Conservation (phyloP, 1,284 basidiomycete genomes). For the Entoloma clypeatum region DNA sequence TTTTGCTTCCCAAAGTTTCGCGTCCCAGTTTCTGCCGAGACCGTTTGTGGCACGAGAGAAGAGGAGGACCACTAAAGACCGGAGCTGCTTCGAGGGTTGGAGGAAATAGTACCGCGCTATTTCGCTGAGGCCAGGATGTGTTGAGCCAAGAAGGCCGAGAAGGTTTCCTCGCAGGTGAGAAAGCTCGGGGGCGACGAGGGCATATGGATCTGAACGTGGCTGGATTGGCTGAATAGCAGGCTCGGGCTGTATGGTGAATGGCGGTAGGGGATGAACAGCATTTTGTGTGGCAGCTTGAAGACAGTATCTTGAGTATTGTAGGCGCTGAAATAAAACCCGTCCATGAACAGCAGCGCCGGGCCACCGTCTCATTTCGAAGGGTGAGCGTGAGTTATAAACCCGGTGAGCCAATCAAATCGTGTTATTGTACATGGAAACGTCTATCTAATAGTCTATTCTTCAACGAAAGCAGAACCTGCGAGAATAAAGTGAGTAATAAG, state of each 20-base stretch:
- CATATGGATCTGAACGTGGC: slow-evolving; percentile 56
- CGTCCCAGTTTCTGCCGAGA: slow-evolving; percentile 61
- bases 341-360: slow-evolving; percentile 2
- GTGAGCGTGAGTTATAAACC: neutral
- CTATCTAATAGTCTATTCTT: neutral
- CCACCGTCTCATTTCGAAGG: slow-evolving; percentile 9
- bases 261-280: slow-evolving; percentile 25
- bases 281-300: slow-evolving; percentile 35
- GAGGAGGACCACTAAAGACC: slow-evolving; percentile 88
- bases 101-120: slow-evolving; percentile 95
- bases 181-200: slow-evolving; percentile 73
- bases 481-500: no score
- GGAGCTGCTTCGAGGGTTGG: slow-evolving; percentile 84
- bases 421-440: neutral
- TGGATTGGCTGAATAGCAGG: slow-evolving; percentile 22
- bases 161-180: slow-evolving; percentile 72
- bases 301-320: slow-evolving; percentile 25
- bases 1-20: slow-evolving; percentile 45
- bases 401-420: slow-evolving; percentile 1
- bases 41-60: slow-evolving; percentile 94
- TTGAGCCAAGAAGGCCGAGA: slow-evolving; percentile 79
- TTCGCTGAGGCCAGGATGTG: slow-evolving; percentile 83
- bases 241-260: slow-evolving; percentile 23
- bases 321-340: slow-evolving; percentile 10
- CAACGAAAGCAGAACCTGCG: no score